Conservation (phyloP, 768 basidiomycete species). For the Tremella yokohamensis region DNA sequence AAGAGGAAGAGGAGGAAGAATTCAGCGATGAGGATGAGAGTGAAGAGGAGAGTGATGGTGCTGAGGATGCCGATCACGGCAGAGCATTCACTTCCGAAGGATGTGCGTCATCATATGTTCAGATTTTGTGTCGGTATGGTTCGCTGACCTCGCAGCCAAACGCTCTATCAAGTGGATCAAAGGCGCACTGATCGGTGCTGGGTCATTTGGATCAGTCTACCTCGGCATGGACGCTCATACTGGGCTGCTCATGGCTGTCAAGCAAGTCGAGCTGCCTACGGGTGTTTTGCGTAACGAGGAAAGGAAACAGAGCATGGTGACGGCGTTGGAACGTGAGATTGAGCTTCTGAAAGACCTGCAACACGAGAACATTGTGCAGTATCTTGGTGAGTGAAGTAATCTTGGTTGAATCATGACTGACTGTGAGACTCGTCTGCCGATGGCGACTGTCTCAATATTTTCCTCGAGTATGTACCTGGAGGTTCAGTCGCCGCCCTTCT, state of each 20-base stretch:
- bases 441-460: slow-evolving; percentile 86
- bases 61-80: slow-evolving; percentile 44
- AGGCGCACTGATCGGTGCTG: slow-evolving; percentile 89
- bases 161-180: slow-evolving; percentile 87
- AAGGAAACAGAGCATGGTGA: slow-evolving; percentile 88
- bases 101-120: slow-evolving; percentile 51
- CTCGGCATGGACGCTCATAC: slow-evolving; percentile 89
- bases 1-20: slow-evolving; percentile 26
- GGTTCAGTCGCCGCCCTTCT: slow-evolving; percentile 87
- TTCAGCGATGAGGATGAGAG: slow-evolving; percentile 52
- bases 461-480: slow-evolving; percentile 93
- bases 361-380: slow-evolving; percentile 95
- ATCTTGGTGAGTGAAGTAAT: slow-evolving; percentile 67
- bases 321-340: slow-evolving; percentile 87
- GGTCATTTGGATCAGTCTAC: slow-evolving; percentile 92
- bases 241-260: slow-evolving; percentile 92
- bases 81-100: slow-evolving; percentile 60
- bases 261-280: slow-evolving; percentile 88
- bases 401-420: not conserved
- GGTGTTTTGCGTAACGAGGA: slow-evolving; percentile 82
- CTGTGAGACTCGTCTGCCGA: slow-evolving; percentile 84
- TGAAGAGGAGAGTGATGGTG: slow-evolving; percentile 25
- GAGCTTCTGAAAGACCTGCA: slow-evolving; percentile 94
- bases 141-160: slow-evolving; percentile 53
- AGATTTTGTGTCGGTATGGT: not conserved